Base-by-base conservation (phyloP, 257 asterid species). In the Jasminum sambac region DNA sequence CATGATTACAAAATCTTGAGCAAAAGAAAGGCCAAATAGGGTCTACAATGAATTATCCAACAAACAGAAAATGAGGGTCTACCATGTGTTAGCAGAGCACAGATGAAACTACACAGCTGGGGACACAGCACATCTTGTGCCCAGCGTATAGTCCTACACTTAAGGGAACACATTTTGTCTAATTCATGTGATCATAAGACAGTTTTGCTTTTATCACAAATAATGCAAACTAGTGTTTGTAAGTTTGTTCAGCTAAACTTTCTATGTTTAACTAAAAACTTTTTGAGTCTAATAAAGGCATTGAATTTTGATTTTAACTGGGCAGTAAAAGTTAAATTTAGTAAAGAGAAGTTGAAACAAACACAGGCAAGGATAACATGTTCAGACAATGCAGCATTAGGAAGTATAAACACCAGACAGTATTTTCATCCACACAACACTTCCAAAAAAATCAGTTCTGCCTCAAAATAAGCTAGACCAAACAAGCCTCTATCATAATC, bases 11-110 rank as follows among this genome's bases (percentile, higher is more conserved):
- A n/a, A n/a, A n/a, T 48, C 24, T 48, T 6, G 24, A 16, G 2
- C 2, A 48, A n/a, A 48, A n/a, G 25, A 2, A n/a, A 48, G 4
- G 17, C n/a, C 11, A 39, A 8, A 39, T 6, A 10, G 43, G 43
- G 11, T 6, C 43, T 5, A 38, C 5, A 38, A 2, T 38, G 41
- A 0, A 38, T n/a, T 2, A 38, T 9, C 41, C 36, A 55, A 23
- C 10, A 10, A 55, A 55, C 11, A 8, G 55, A 40, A 42, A 26
- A 17, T 12, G 59, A 8, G 68, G 75, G 76, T 64, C 76, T 76
- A 70, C 72, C 79, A 74, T 58, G 76, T 74, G 82, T 65, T 17
- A 5, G 43, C 17, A 55, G 72, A 38, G 58, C 42, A 23, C 0
- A 37, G 11, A 16, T 19, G 63, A 26, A 48, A n/a, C 11, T 14